Evolutionary conservation across 345 rosid genomes (phyloP).

Genomic region (Pistacia atlantica): DNA sequence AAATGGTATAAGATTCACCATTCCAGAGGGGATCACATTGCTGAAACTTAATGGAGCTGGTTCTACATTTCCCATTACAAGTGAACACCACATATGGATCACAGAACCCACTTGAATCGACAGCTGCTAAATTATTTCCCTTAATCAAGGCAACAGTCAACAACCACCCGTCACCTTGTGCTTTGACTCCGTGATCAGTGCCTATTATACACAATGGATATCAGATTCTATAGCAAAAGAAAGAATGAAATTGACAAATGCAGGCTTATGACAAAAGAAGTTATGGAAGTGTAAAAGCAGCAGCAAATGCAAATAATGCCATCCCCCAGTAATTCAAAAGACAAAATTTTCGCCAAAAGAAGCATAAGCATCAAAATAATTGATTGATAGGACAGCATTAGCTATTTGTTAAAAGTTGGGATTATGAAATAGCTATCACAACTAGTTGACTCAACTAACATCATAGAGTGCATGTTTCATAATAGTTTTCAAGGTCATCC

Average conservation of each 20-base stretch:
- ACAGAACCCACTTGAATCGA: conserved; percentile 86
- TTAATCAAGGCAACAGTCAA: conserved; percentile 90
- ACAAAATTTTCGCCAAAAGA: conserved; percentile 3
- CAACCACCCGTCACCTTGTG: conserved; percentile 97
- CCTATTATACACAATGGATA: conserved; percentile 44
- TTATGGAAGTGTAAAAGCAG: not conserved
- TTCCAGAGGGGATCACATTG: conserved; percentile 89
- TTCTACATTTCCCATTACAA: conserved; percentile 86
- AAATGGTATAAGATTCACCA: conserved; percentile 48
- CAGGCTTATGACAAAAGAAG: not conserved
- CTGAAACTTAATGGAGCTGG: conserved; percentile 96
- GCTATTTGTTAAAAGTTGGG: conserved; percentile 1
- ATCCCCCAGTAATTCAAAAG: not conserved
- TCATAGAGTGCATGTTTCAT: not conserved
- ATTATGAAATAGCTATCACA: not conserved
- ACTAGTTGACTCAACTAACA: not conserved
- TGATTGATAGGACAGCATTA: not conserved
- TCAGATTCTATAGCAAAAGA: not conserved
- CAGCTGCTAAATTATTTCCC: conserved; percentile 84
- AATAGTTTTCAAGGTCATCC: conserved; percentile 7
- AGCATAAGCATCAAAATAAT: not conserved
- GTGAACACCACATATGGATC: conserved; percentile 94
- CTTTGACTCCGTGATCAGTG: conserved; percentile 93
- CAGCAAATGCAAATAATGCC: conserved; percentile 6
- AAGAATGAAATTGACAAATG: not conserved